A percentile compares a stretch with the other conserved stretches of the same genome.
These are phyloP conservation scores for Hypomontagnella submonticulosa DNA, from an alignment of 495 filamentous ascomycete species.

Conservation along the genomic window DNA sequence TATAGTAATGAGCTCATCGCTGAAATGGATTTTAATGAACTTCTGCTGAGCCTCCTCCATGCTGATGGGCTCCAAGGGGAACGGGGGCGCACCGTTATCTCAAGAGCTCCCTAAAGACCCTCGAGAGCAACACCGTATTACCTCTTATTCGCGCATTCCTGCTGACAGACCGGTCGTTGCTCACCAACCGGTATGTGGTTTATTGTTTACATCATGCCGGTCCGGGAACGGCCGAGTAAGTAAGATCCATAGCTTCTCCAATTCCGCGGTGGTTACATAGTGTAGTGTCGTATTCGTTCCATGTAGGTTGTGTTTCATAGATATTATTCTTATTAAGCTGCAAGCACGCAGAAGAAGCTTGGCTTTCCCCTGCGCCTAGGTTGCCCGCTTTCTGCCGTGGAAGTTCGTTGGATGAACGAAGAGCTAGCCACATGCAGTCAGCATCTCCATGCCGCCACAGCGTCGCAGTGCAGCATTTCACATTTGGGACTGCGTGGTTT, in stretches of 20 bases:
- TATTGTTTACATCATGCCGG: not conserved
- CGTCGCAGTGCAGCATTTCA: conserved; percentile 33
- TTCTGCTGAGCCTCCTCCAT: too few relatives aligned
- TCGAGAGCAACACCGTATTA: too few relatives aligned
- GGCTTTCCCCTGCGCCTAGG: conserved; percentile 27
- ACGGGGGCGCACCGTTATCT: too few relatives aligned
- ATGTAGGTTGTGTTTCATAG: conserved; percentile 29
- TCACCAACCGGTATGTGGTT: too few relatives aligned
- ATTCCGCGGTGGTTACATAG: too few relatives aligned
- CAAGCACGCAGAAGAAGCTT: conserved; percentile 18
- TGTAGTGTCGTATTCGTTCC: conserved; percentile 14
- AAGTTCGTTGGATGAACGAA: not conserved
- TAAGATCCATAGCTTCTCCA: not conserved
- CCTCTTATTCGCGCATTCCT: too few relatives aligned
- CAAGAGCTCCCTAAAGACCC: too few relatives aligned
- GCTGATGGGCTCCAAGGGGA: too few relatives aligned
- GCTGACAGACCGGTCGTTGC: too few relatives aligned
- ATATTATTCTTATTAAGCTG: conserved; percentile 31
- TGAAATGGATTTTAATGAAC: too few relatives aligned
- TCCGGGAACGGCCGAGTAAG: conserved; percentile 29
- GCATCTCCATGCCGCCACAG: conserved; percentile 39
- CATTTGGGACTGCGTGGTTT: conserved; percentile 10
- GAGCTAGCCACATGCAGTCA: conserved; percentile 29
- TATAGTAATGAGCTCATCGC: too few relatives aligned
- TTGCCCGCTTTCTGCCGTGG: conserved; percentile 30